phyloP scores from a whole-genome alignment of 306 rosid genomes.

The Prunus campanulata region DNA sequence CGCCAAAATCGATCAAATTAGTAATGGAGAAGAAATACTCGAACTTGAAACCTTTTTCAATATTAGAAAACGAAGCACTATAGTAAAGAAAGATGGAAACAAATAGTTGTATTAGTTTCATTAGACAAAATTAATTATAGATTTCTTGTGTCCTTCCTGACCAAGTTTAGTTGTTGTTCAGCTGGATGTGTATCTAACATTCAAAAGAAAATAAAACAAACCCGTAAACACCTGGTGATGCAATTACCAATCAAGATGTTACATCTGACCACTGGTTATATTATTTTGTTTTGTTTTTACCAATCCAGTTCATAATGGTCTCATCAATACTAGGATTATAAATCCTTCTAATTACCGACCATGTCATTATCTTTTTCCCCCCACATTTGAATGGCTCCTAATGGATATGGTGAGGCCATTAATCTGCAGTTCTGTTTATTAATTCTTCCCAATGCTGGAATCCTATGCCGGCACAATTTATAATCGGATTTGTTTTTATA shows the following conservation, averaged over 20 bases:
- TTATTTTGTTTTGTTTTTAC: no score
- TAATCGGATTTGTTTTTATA: neutral
- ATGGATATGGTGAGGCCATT: conserved; percentile 8
- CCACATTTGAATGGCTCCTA: neutral
- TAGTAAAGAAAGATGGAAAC: no score
- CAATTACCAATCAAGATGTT: neutral
- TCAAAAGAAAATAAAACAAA: neutral
- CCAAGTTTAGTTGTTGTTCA: neutral
- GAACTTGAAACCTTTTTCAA: no score
- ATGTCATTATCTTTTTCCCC: neutral
- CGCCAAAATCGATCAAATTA: no score
- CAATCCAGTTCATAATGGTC: neutral
- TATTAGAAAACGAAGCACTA: no score
- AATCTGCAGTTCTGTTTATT: neutral
- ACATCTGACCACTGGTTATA: neutral
- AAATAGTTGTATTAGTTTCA: no score
- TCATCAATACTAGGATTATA: neutral
- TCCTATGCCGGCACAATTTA: conserved; percentile 25
- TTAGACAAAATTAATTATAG: no score
- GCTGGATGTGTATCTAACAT: neutral
- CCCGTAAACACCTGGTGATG: neutral
- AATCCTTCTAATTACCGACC: neutral
- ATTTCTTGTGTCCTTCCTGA: no score
- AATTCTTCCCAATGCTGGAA: conserved; percentile 17
- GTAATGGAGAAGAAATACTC: no score